Evolutionary conservation across 2,329 filamentous ascomycete genomes (phyloP).

Genomic region (Monosporascus sp.): DNA sequence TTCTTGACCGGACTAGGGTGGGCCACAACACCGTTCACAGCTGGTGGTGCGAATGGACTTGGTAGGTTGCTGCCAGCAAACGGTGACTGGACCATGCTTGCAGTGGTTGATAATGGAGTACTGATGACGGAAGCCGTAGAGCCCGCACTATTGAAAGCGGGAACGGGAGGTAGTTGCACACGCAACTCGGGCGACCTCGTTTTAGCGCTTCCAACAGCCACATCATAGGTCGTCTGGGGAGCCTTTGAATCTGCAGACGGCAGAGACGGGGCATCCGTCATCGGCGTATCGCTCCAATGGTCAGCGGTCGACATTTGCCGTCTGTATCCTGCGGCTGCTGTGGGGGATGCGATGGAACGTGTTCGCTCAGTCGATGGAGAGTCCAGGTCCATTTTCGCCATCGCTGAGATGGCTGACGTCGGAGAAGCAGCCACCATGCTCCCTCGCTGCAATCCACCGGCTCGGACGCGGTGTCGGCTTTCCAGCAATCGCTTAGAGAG

Average conservation of each 20-base stretch:
- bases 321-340: conserved; percentile 11
- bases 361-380: conserved; percentile 29
- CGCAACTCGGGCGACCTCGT: conserved; percentile 26
- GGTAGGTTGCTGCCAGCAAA: conserved; percentile 36
- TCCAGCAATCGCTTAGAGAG: conserved; percentile 49
- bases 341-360: conserved; percentile 5
- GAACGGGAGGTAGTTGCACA: conserved; percentile 54
- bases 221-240: background rate
- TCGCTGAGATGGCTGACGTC: conserved; percentile 23
- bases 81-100: conserved; percentile 44
- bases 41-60: conserved; percentile 37
- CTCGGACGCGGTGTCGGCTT: conserved; percentile 38
- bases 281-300: conserved; percentile 18
- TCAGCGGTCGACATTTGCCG: conserved; percentile 7
- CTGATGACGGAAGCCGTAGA: conserved; percentile 30
- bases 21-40: conserved; percentile 38
- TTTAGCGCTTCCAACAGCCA: conserved; percentile 5
- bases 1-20: conserved; percentile 60
- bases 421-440: conserved; percentile 22
- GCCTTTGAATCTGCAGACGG: conserved; percentile 20
- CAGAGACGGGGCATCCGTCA: conserved; percentile 29
- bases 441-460: conserved; percentile 34
- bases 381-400: conserved; percentile 36
- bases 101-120: conserved; percentile 43
- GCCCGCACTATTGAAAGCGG: conserved; percentile 39